Base-by-base conservation (phyloP, 257 asterid genomes). In the Solanum rostratum region DNA sequence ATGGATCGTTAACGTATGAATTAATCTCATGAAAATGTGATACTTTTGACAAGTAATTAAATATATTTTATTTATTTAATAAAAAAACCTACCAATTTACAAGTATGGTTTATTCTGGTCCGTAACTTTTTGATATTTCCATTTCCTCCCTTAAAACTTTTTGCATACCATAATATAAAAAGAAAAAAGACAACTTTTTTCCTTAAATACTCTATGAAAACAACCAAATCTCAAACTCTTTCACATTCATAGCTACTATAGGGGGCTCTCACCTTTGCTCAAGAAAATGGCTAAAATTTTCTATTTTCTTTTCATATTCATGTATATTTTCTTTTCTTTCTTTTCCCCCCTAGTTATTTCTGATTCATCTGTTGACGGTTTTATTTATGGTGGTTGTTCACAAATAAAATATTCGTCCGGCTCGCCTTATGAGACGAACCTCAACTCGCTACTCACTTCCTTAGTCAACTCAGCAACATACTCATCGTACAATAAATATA, bases 401-500 rank as follows among this genome's bases (percentile, higher is more conserved):
- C 97, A 84, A 89, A 81, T 92, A 22, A 96, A 93, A 83, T 95
- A 93, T 87, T 19, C 89, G 0, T 87, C 96, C 20, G 86, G 79
- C 81, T 93, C 98, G 10, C 91, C 92, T n/a, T 96, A 86, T 87
- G 93, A 92, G 81, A 89, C 95, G 4, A 95, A 96, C 41, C 97
- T 96, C 84, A 89, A 96, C 85, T 93, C 98, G 1, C 95, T 96
- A 70, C 90, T 96, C 53, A 93, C 93, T 8, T 95, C 99, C 13
- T 91, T 96, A 0, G 97, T 93, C 63, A 96, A 96, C 88, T 95
- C 99, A 3, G 98, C 99, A 89, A 93, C 98, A 3, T 95, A 91
- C 88, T 90, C 98, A 13, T 84, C 97, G 11, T 96, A 93, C 99
- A 96, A 96, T 91, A 93, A 96, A 90, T 93, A 83, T 91, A 89